Evolutionary conservation across 495 filamentous ascomycete genomes (phyloP).

Genomic region (Hypoxylon lienhwacheense): DNA sequence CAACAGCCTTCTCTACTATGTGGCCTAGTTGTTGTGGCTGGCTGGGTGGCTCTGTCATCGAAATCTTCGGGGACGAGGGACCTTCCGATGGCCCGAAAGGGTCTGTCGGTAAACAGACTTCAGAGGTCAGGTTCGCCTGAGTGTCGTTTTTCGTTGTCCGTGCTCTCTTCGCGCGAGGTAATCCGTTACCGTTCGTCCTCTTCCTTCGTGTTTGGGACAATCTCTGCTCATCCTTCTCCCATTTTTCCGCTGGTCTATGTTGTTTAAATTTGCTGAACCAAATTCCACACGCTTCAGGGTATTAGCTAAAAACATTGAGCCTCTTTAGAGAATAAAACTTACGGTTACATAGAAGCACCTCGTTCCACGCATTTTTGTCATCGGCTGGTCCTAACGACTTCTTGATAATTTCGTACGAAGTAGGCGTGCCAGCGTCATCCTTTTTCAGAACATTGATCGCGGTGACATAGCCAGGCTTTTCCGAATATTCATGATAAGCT

Average conservation of each 20-base stretch:
- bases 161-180: conserved; percentile 49
- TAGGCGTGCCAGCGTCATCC: conserved; percentile 60
- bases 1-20: conserved; percentile 33
- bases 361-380: conserved; percentile 64
- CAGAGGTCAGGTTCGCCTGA: conserved; percentile 49
- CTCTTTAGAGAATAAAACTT: conserved; percentile 41
- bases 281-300: conserved; percentile 72
- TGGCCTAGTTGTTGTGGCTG: conserved; percentile 33
- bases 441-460: conserved; percentile 65
- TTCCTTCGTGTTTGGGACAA: conserved; percentile 53
- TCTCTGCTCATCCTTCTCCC: conserved; percentile 67
- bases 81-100: conserved; percentile 44
- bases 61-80: conserved; percentile 29
- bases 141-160: conserved; percentile 44
- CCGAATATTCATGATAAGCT: conserved; percentile 63
- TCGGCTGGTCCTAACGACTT: conserved; percentile 64
- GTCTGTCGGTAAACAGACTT: conserved; percentile 53
- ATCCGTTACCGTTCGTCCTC: conserved; percentile 41
- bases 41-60: conserved; percentile 16
- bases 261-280: conserved; percentile 86
- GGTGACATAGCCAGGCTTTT: conserved; percentile 65
- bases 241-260: conserved; percentile 81
- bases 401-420: conserved; percentile 71
- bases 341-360: conserved; percentile 86
- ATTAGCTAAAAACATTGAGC: conserved; percentile 2